These are phyloP conservation scores for Pezicula carpinea DNA, from an alignment of 2,329 filamentous ascomycete genomes.

Conservation along the genomic window DNA sequence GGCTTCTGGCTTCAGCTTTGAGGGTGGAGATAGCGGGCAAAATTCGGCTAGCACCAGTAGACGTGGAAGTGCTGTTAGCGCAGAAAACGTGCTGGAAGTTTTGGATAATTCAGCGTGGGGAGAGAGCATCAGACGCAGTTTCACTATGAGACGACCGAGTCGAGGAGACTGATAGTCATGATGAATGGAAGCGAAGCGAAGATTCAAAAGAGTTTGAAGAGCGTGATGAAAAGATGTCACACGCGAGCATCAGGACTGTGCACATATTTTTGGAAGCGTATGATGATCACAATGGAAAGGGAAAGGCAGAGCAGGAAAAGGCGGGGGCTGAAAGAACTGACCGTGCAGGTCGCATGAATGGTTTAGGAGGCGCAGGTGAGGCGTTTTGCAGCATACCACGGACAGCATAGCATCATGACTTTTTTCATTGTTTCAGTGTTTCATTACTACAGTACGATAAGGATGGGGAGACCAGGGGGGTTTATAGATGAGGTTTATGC, in stretches of 20 bases:
- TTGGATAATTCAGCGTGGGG: slow-evolving; percentile 90
- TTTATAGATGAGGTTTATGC: background rate
- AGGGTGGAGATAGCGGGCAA: slow-evolving; percentile 18
- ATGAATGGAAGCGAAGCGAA: slow-evolving; percentile 10
- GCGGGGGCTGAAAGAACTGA: slow-evolving; percentile 8
- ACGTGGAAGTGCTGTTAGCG: slow-evolving; percentile 65
- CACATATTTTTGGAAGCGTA: slow-evolving; percentile 1
- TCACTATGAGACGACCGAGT: slow-evolving; percentile 57
- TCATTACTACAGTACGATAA: slow-evolving; percentile 1
- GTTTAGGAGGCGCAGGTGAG: slow-evolving; percentile 12
- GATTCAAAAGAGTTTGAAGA: slow-evolving; percentile 13
- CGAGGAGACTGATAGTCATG: slow-evolving; percentile 11
- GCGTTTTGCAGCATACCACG: slow-evolving; percentile 9
- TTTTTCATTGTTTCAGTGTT: slow-evolving; percentile 6
- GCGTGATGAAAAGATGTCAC: slow-evolving; percentile 7
- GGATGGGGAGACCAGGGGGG: background rate
- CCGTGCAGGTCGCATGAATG: slow-evolving; percentile 18
- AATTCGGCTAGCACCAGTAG: slow-evolving; percentile 45
- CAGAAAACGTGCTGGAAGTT: slow-evolving; percentile 75
- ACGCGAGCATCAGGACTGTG: slow-evolving; percentile 4
- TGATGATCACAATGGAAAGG: background rate
- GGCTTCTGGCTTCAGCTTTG: slow-evolving; percentile 26
- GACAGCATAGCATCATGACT: slow-evolving; percentile 5
- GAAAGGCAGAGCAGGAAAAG: slow-evolving; percentile 10
- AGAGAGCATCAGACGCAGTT: slow-evolving; percentile 84